A percentile compares a stretch with the other conserved stretches of the same genome.
Conservation (phyloP, 176 grass and related monocot species). For the Areca catechu region DNA sequence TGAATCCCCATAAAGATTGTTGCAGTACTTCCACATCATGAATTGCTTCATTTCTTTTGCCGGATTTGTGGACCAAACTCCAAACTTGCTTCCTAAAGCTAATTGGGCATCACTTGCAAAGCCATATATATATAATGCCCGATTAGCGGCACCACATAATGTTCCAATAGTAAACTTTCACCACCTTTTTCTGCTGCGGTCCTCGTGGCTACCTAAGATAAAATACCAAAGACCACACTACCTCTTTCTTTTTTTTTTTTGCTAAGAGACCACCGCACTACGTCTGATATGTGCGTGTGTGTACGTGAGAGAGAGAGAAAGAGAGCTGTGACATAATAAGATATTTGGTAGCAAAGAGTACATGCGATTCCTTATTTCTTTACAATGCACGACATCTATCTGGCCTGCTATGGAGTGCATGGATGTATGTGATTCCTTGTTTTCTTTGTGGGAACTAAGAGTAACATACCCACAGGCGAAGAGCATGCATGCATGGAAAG, state of each 20-base stretch:
- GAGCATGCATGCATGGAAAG: background rate
- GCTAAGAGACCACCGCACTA: too few relatives aligned
- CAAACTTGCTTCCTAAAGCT: conserved; percentile 10
- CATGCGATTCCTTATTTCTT: conserved; percentile 29
- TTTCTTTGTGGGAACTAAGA: background rate
- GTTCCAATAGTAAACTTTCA: conserved; percentile 7
- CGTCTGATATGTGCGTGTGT: too few relatives aligned
- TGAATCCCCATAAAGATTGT: conserved; percentile 17
- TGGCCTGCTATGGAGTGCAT: conserved; percentile 7
- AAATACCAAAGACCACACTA: background rate
- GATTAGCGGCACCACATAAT: too few relatives aligned
- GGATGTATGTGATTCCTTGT: conserved; percentile 25
- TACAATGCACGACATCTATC: conserved; percentile 15
- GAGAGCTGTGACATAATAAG: too few relatives aligned
- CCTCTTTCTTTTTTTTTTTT: too few relatives aligned
- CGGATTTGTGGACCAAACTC: conserved; percentile 12
- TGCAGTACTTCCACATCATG: conserved; percentile 32
- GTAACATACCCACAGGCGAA: too few relatives aligned
- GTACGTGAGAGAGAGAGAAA: too few relatives aligned
- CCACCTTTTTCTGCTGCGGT: conserved; percentile 25
- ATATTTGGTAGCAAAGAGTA: background rate
- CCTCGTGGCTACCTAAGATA: background rate
- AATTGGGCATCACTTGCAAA: too few relatives aligned
- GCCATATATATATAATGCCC: too few relatives aligned
- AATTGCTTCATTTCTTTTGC: conserved; percentile 21